Base-by-base conservation (phyloP, 2,329 filamentous ascomycete genomes). In the Coleophoma crateriformis region DNA sequence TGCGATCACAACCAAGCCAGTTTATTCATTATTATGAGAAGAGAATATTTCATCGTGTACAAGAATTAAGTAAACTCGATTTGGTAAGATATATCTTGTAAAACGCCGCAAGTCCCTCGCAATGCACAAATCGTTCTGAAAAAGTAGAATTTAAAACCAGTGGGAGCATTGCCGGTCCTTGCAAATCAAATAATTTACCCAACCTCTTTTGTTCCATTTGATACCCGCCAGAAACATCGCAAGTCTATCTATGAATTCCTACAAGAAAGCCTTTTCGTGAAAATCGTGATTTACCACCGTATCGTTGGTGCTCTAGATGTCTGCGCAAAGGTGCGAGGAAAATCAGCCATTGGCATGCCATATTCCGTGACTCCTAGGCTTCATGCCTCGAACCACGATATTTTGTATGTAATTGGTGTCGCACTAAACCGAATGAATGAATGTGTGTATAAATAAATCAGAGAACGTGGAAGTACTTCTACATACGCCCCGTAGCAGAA, bases 11-110 rank as follows among this genome's bases (percentile, higher is more conserved):
- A 27, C 6, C 27, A 27, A 27, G 8, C 8, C 27, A 27, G 2
- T 7, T 27, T 10, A 27, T 27, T 27, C 2, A 27, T 27, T 27
- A 27, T 7, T 27, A 3, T 7, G 8, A 27, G 27, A 27, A 27
- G 6, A 7, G 27, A 19, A 19, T 27, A 10, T 27, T 7, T 27
- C 27, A 27, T 27, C 27, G 27, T 27, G 27, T 27, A 27, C 45
- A 61, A 52, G 44, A 62, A 62, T n/a, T 55, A 47, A 39, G 20
- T 27, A 32, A 47, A 27, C 8, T 10, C 27, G 27, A 27, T 27
- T 27, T 27, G 27, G 27, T 27, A 27, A 27, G 27, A 27, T 27
- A 27, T 27, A 27, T 27, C 27, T 27, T 27, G 27, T 27, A 27
- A 27, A 27, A 27, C 27, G 27, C 27, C 45, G 33, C 3, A 22